Evolutionary conservation across 352 stramenopile species (phyloP), one percentile per base, ranked within the genome.

Genomic region (Peronospora destructor): DNA sequence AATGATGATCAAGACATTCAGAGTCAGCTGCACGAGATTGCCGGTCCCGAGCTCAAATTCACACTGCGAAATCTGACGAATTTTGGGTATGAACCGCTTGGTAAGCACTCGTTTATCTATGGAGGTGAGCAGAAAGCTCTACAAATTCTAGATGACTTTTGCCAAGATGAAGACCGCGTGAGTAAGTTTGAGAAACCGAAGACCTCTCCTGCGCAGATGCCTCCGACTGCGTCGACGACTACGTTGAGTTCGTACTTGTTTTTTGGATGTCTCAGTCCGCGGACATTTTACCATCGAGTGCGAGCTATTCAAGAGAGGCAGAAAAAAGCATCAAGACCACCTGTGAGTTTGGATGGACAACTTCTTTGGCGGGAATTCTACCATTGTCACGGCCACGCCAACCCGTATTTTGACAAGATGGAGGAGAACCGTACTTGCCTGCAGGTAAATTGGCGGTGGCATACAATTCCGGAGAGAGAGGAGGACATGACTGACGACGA

Each of bases 111-210:
- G 12, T 89, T 85, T 59, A 83, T 89, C 45, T 85, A 84, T 57
- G 77, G 78, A 12, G 77, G 79, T 28, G 76, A 87, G 46, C 58
- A 74, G 49, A 84, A 85, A 47, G 79, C 74, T 4, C 42, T 88
- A 19, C 72, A 63, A 6, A 87, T 87, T 42, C 36, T 92, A 30
- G 55, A 65, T 12, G 66, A 80, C 53, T 89, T 87, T 45, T 85
- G 79, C 54, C 77, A 73, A 53, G 83, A 89, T 47, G 66, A 84
- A 71, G 77, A 67, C 1, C 96, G 87, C 53, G 85, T 97, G 10
- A 77, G 87, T 21, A 89, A 77, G 25, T 99, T 98, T 65, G 91
- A 98, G 62, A 99, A 99, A 61, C 96, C 96, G 25, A 98, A 98
- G 61, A 98, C 95, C 2, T 87, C 74, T 3, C 94, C 92, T 1